These are phyloP conservation scores for Erodium trifolium DNA, from an alignment of 441 rosid species.

Conservation along the genomic window DNA sequence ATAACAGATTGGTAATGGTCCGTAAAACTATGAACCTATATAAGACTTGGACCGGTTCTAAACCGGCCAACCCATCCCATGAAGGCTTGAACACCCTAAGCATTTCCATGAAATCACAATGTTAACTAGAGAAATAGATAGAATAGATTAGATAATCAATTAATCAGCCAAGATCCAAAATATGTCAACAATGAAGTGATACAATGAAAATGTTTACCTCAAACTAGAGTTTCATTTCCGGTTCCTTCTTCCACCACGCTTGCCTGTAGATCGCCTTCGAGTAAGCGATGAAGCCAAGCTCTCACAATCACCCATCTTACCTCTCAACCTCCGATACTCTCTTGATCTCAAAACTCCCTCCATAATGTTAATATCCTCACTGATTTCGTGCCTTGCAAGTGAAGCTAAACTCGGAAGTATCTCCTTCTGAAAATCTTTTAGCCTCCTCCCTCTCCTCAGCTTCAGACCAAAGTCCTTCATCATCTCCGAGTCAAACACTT, in stretches of 20 bases:
- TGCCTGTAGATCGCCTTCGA: constrained; percentile 31
- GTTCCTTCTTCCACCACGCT: constrained; percentile 23
- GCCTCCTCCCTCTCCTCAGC: constrained; percentile 66
- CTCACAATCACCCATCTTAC: constrained; percentile 32
- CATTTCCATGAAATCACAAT: neutral
- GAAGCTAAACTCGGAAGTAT: constrained; percentile 56
- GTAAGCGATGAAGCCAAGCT: constrained; percentile 27
- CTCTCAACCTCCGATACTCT: constrained; percentile 57
- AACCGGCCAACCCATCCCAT: no score
- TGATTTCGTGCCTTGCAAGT: constrained; percentile 63
- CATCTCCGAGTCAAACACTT: constrained; percentile 26
- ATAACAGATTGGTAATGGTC: no score
- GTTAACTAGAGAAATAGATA: neutral
- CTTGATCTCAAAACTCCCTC: constrained; percentile 74
- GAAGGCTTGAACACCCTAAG: no score
- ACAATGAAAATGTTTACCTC: neutral
- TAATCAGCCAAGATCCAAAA: neutral
- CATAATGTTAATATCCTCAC: constrained; percentile 60
- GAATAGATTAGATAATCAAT: neutral
- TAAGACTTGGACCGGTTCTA: no score
- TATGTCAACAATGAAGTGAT: neutral
- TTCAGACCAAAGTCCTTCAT: constrained; percentile 42
- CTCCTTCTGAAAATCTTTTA: constrained; percentile 80
- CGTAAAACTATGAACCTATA: no score
- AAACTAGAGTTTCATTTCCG: neutral